These are phyloP conservation scores for Penicillium daleae DNA, from an alignment of 495 filamentous ascomycete species.

Conservation along the genomic window DNA sequence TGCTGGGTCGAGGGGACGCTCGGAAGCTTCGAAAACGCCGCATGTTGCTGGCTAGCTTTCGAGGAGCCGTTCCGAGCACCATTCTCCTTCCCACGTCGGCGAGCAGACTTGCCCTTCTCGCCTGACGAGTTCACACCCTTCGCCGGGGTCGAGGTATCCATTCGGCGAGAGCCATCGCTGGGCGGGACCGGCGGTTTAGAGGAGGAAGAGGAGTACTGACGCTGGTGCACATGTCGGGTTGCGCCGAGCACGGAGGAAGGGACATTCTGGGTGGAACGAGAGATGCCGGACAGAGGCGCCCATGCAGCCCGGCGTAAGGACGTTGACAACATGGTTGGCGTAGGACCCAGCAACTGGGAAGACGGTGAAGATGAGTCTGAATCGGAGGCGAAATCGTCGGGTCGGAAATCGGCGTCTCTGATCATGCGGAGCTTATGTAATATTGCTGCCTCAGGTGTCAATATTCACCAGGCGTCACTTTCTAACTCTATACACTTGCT, in stretches of 20 bases:
- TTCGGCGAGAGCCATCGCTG: constrained; percentile 48
- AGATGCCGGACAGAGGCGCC: constrained; percentile 45
- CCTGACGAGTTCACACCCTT: constrained; percentile 44
- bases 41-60: constrained; percentile 43
- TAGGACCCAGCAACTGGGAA: constrained; percentile 32
- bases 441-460: constrained; percentile 27
- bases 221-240: constrained; percentile 50
- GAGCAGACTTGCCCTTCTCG: constrained; percentile 43
- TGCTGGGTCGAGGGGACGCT: constrained; percentile 85
- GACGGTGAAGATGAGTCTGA: constrained; percentile 35
- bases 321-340: constrained; percentile 52
- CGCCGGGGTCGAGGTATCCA: constrained; percentile 47
- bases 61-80: constrained; percentile 39
- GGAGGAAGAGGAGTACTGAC: constrained; percentile 58
- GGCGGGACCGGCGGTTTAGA: constrained; percentile 52
- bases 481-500: background rate
- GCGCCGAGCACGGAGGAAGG: constrained; percentile 37
- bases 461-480: too few species aligned
- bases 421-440: constrained; percentile 50
- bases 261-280: constrained; percentile 36
- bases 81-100: constrained; percentile 44
- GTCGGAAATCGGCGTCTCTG: constrained; percentile 39
- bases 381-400: constrained; percentile 50
- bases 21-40: constrained; percentile 63
- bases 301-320: constrained; percentile 54